Conservation (phyloP, 768 basidiomycete genomes). For the Panus rudis region DNA sequence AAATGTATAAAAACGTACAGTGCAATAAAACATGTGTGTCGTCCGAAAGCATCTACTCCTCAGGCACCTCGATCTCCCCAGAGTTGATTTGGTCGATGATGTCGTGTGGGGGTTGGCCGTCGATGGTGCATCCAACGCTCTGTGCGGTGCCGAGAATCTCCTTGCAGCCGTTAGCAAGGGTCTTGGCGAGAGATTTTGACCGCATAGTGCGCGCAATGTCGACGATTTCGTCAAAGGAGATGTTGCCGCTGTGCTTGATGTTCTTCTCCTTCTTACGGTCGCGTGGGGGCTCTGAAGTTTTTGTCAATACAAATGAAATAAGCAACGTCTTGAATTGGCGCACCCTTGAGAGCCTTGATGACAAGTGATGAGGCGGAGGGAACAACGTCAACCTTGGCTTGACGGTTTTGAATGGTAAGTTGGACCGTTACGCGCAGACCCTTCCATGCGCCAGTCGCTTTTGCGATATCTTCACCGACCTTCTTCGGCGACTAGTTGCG, state of each 20-base stretch:
- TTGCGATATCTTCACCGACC: conserved; percentile 99
- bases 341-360: conserved; percentile 96
- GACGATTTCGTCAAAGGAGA: conserved; percentile 87
- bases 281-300: conserved; percentile 80
- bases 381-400: conserved; percentile 94
- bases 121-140: conserved; percentile 93
- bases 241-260: conserved; percentile 97
- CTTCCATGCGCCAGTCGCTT: conserved; percentile 97
- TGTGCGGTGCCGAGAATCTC: conserved; percentile 98
- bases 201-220: conserved; percentile 96
- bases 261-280: conserved; percentile 99
- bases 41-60: conserved; percentile 73
- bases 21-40: no score
- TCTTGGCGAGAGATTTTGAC: conserved; percentile 89
- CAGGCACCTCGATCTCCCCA: conserved; percentile 81
- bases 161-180: conserved; percentile 83
- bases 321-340: conserved; percentile 18
- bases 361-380: conserved; percentile 96
- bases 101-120: conserved; percentile 90
- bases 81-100: conserved; percentile 82
- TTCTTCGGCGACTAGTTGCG: conserved; percentile 90
- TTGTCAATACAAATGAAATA: neutral
- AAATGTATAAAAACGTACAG: no score
- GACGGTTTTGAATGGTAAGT: conserved; percentile 99
- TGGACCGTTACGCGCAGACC: conserved; percentile 99